Conservation (phyloP, 129 eudicot genomes). For the Kitagawia praeruptora region DNA sequence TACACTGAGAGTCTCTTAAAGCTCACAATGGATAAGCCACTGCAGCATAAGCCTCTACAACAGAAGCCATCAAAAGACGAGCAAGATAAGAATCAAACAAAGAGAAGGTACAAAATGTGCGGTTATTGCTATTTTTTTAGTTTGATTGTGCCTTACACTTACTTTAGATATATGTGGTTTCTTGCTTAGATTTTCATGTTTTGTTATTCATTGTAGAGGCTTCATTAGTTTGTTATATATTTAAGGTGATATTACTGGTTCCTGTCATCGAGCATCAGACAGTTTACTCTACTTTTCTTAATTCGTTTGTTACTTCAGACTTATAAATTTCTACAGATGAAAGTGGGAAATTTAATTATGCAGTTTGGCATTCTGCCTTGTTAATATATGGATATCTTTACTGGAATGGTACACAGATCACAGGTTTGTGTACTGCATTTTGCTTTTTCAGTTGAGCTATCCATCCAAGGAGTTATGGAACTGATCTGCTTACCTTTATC, state of each 20-base stretch:
- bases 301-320: neutral
- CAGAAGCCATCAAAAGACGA: neutral
- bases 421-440: no score
- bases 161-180: no score
- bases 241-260: no score
- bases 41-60: neutral
- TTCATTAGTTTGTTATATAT: neutral
- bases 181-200: no score
- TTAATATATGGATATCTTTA: no score
- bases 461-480: no score
- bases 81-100: neutral
- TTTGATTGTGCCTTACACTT: neutral
- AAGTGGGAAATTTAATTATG: neutral
- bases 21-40: neutral
- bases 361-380: no score
- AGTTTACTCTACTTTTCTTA: no score
- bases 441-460: no score
- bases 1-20: slow-evolving; percentile 3
- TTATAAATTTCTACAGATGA: neutral
- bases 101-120: neutral
- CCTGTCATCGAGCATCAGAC: neutral
- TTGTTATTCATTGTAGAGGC: neutral
- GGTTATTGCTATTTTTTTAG: neutral
- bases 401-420: neutral
- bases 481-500: no score